These are phyloP conservation scores for Bryoglossum gracile DNA, from an alignment of 495 filamentous ascomycete genomes.

Conservation along the genomic window DNA sequence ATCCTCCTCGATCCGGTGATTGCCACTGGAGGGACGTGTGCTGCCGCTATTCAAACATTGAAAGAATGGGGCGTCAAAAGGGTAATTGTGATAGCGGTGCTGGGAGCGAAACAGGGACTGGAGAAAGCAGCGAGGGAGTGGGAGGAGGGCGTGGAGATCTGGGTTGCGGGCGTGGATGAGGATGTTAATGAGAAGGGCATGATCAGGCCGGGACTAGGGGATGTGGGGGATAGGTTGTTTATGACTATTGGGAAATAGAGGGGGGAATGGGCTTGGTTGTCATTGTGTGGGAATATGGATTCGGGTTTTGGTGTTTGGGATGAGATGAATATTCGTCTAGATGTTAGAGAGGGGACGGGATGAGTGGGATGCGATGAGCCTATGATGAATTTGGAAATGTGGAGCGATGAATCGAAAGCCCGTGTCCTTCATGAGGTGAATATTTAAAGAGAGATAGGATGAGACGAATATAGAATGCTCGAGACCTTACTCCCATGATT, in stretches of 20 bases:
- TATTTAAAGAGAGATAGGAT: too few species aligned
- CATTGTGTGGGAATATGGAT: too few species aligned
- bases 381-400: too few species aligned
- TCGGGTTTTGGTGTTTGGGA: too few species aligned
- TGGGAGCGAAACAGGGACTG: conserved; percentile 63
- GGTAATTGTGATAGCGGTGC: conserved; percentile 70
- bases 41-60: conserved; percentile 82
- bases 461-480: too few species aligned
- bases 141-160: conserved; percentile 68
- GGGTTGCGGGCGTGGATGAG: conserved; percentile 73
- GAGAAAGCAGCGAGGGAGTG: conserved; percentile 62
- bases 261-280: not conserved
- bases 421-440: too few species aligned
- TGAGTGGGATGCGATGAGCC: too few species aligned
- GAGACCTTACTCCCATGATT: too few species aligned
- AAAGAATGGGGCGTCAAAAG: conserved; percentile 82
- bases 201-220: conserved; percentile 85
- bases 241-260: conserved; percentile 74
- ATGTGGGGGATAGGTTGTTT: conserved; percentile 90
- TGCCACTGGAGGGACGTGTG: conserved; percentile 84
- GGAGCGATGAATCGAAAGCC: too few species aligned
- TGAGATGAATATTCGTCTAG: too few species aligned
- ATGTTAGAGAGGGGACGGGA: too few species aligned
- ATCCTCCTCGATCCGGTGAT: conserved; percentile 89
- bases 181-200: conserved; percentile 69